Evolutionary conservation across 306 rosid genomes (phyloP), one percentile per base, ranked within the genome.

Genomic region (Oxytropis ochrocephala): DNA sequence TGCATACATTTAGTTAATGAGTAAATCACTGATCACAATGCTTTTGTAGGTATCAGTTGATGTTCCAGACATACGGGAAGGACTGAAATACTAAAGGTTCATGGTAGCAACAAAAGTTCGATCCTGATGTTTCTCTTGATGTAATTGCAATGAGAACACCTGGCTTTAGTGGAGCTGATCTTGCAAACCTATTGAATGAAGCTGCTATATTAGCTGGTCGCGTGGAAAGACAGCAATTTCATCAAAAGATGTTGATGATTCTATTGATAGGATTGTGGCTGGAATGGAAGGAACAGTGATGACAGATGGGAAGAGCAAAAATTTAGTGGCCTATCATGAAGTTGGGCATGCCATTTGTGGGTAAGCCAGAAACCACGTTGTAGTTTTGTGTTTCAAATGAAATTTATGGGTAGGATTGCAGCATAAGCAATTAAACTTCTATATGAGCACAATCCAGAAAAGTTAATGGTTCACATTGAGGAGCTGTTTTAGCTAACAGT

Each of bases 231-330:
- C 89, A 0, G 92, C 85, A 52, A 90, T 94, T 80, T 85, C 99
- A 58, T 83, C 99, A 14, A 94, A 94, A 87, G 99, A 94, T 84
- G 81, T 94, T 12, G 99, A 94, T 35, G 97, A 94, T 81, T 90
- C 99, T 12, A 94, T 91, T 57, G 99, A 94, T 82, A 87, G 99
- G 79, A 90, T 94, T 70, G 99, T 94, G 10, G 99, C 99, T 66
- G 99, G 99, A 85, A 94, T 94, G 98, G 98, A 94, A 88, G 98
- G 98, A 64, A 94, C 96, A 27, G 96, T 91, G 80, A 94, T 94
- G 99, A 88, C 96, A 36, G 96, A 94, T 29, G 99, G 99, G 79
- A 94, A 94, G 86, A 94, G 99, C 83, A 94, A 94, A 79, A 91
- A 91, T 81, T 81, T 94, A 75, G 97, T 88, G 72, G 96, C 97